These are phyloP conservation scores for Peronospora farinosa DNA, from an alignment of 352 stramenopile species.

Conservation along the genomic window DNA sequence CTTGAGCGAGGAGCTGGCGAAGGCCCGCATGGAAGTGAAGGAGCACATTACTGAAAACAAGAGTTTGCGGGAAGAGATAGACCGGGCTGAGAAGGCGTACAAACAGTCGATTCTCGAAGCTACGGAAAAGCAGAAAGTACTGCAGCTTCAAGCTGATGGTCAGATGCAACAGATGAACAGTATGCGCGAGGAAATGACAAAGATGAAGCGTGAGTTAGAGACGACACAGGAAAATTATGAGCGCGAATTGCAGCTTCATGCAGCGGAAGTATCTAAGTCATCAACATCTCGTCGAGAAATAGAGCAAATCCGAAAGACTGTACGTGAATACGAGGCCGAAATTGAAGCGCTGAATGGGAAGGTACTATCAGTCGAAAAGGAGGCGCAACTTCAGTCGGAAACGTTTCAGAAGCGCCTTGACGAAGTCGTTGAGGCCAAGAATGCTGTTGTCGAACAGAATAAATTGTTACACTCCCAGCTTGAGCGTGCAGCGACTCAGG, in stretches of 20 bases:
- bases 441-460: conserved; percentile 56
- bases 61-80: conserved; percentile 60
- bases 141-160: conserved; percentile 40
- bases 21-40: conserved; percentile 45
- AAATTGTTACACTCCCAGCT: conserved; percentile 68
- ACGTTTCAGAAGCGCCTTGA: conserved; percentile 45
- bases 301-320: conserved; percentile 39
- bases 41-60: conserved; percentile 55
- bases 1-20: conserved; percentile 40
- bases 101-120: conserved; percentile 35
- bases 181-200: conserved; percentile 41
- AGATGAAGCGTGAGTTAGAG: conserved; percentile 39
- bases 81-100: conserved; percentile 34
- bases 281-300: conserved; percentile 45
- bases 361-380: conserved; percentile 33
- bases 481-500: conserved; percentile 47
- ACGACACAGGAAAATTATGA: conserved; percentile 75
- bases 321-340: conserved; percentile 31
- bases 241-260: conserved; percentile 75
- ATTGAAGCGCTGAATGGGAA: conserved; percentile 40
- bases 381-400: conserved; percentile 29
- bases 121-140: conserved; percentile 41
- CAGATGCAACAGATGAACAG: conserved; percentile 39
- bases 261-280: conserved; percentile 51
- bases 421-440: conserved; percentile 46